phyloP scores from a whole-genome alignment of 495 filamentous ascomycete genomes.

The Hypoxylon intermedium region DNA sequence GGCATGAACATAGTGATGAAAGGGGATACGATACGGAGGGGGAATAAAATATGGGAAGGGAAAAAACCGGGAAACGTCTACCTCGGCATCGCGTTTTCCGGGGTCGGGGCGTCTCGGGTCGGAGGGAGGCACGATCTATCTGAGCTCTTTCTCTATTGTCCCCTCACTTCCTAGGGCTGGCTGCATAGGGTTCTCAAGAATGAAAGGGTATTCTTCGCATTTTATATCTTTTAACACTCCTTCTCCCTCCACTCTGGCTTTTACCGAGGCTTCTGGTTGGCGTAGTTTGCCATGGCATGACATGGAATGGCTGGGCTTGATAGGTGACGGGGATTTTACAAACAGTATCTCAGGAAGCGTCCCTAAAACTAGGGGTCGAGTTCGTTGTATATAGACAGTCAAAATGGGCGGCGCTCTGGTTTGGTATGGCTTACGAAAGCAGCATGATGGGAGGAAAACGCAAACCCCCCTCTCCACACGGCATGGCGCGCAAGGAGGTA shows the following conservation, averaged over 20 bases:
- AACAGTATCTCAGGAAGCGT: too few relatives aligned
- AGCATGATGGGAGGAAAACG: background rate
- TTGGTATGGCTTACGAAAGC: background rate
- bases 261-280: too few relatives aligned
- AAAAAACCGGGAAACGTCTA: background rate
- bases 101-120: slow-evolving; percentile 17
- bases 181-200: slow-evolving; percentile 25
- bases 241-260: background rate
- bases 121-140: slow-evolving; percentile 14
- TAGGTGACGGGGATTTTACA: too few relatives aligned
- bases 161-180: background rate
- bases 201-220: slow-evolving; percentile 14
- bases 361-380: background rate
- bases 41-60: slow-evolving; percentile 6
- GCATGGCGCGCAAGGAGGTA: background rate
- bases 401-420: background rate
- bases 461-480: background rate
- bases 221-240: slow-evolving; percentile 10
- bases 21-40: background rate
- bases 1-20: slow-evolving; percentile 2
- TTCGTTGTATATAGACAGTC: background rate
- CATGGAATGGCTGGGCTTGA: too few relatives aligned
- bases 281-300: too few relatives aligned
- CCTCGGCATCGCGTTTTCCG: slow-evolving; percentile 2
- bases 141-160: slow-evolving; percentile 1